Percentiles rank a stretch among this genome's conserved stretches.
Evolutionary conservation across 345 rosid genomes (phyloP).

Genomic region (Eucalyptus guilfoylei): DNA sequence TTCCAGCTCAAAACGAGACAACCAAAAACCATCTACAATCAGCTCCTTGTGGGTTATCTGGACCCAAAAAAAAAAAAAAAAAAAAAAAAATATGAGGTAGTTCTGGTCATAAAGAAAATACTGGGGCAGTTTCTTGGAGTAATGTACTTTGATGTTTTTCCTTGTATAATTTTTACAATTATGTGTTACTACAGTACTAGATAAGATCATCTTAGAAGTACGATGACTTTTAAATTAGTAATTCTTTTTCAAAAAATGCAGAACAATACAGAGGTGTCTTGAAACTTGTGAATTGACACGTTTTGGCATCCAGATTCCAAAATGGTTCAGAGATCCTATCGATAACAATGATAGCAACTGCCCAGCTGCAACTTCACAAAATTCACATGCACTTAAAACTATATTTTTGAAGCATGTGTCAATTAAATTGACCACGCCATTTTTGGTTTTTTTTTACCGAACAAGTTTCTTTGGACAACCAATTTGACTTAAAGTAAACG

Average conservation of each 20-base stretch:
- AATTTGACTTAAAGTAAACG: not conserved
- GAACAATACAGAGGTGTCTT: not conserved
- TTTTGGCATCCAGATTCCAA: not conserved
- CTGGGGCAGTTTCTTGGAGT: not conserved
- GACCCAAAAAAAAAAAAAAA: not conserved
- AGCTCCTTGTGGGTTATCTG: not conserved
- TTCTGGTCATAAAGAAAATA: not conserved
- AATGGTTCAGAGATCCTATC: not conserved
- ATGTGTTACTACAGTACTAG: not conserved
- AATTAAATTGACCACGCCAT: not conserved
- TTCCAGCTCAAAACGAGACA: not conserved
- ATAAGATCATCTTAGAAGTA: not conserved
- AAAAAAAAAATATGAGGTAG: not conserved
- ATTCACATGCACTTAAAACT: not conserved
- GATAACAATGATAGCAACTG: no score
- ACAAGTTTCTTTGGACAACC: not conserved
- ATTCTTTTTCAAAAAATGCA: not conserved
- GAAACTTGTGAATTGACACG: not conserved
- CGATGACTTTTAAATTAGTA: not conserved
- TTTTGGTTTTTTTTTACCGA: no score
- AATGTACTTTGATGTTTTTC: not conserved
- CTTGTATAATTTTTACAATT: not conserved
- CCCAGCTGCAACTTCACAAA: not conserved
- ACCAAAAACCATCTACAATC: not conserved
- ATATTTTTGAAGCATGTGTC: not conserved